These are phyloP conservation scores for Boechera stricta DNA, from an alignment of 345 rosid species.

Conservation along the genomic window DNA sequence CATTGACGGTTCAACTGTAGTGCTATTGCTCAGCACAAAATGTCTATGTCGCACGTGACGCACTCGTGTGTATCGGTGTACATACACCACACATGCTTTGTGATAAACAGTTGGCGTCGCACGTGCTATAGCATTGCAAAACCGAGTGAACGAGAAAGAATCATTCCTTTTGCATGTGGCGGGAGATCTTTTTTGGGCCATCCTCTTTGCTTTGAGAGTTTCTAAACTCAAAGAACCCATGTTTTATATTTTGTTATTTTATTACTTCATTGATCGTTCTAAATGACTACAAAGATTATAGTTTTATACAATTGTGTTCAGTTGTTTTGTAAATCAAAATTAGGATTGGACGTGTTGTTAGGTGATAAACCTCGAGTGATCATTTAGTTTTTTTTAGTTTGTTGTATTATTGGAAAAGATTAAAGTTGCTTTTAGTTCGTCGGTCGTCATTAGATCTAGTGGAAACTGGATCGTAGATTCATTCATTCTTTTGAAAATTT, in stretches of 20 bases:
- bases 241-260: slow-evolving; percentile 22
- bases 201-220: slow-evolving; percentile 40
- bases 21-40: slow-evolving; percentile 19
- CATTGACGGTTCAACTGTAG: slow-evolving; percentile 30
- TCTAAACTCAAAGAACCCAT: slow-evolving; percentile 39
- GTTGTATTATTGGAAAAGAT: slow-evolving; percentile 3
- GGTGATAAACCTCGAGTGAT: neutral
- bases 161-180: slow-evolving; percentile 46
- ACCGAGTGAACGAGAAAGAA: slow-evolving; percentile 36
- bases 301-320: neutral
- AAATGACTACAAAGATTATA: neutral
- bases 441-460: slow-evolving; percentile 34
- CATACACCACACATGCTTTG: slow-evolving; percentile 17
- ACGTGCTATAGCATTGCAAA: slow-evolving; percentile 36
- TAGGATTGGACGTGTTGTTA: neutral
- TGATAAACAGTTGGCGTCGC: slow-evolving; percentile 43
- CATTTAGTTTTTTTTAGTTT: neutral
- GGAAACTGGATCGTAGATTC: slow-evolving; percentile 30
- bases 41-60: slow-evolving; percentile 27
- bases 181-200: slow-evolving; percentile 20
- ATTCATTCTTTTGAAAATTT: neutral
- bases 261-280: neutral
- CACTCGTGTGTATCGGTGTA: slow-evolving; percentile 32
- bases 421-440: slow-evolving; percentile 24
- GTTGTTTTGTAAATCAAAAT: neutral